Evolutionary conservation across 2,329 filamentous ascomycete species (phyloP).

Genomic region (Penicillium griseofulvum): DNA sequence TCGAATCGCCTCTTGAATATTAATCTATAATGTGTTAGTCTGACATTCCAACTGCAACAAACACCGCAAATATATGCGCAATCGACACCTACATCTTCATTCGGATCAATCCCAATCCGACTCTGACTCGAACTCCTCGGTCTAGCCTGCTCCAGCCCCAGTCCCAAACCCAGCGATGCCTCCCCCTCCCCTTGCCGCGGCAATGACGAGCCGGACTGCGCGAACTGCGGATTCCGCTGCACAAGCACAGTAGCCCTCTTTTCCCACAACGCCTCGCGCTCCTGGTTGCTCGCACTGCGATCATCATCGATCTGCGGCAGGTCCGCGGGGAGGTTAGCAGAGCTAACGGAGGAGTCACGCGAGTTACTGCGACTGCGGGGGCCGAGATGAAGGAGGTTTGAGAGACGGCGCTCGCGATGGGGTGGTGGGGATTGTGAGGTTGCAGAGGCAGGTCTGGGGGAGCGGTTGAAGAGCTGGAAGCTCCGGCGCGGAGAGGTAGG

Average conservation of each 20-base stretch:
- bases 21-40: constrained; percentile 36
- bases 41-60: background rate
- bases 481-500: constrained; percentile 36
- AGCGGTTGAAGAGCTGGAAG: constrained; percentile 35
- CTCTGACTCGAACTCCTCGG: constrained; percentile 37
- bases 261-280: constrained; percentile 80
- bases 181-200: constrained; percentile 4
- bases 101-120: constrained; percentile 26
- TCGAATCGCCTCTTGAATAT: constrained; percentile 93
- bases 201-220: constrained; percentile 36
- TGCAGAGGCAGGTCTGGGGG: constrained; percentile 25
- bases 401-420: constrained; percentile 34
- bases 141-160: constrained; percentile 8
- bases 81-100: constrained; percentile 36
- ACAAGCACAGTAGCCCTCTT: constrained; percentile 87
- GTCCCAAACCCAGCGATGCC: background rate
- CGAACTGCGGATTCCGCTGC: constrained; percentile 51
- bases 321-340: constrained; percentile 73
- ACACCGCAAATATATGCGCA: background rate
- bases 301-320: constrained; percentile 68
- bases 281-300: constrained; percentile 47
- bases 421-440: constrained; percentile 27
- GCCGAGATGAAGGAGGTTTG: constrained; percentile 36
- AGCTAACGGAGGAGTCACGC: constrained; percentile 56
- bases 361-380: constrained; percentile 33